These are phyloP conservation scores for Cyclocybe aegerita DNA, from an alignment of 768 basidiomycete species.

Conservation along the genomic window DNA sequence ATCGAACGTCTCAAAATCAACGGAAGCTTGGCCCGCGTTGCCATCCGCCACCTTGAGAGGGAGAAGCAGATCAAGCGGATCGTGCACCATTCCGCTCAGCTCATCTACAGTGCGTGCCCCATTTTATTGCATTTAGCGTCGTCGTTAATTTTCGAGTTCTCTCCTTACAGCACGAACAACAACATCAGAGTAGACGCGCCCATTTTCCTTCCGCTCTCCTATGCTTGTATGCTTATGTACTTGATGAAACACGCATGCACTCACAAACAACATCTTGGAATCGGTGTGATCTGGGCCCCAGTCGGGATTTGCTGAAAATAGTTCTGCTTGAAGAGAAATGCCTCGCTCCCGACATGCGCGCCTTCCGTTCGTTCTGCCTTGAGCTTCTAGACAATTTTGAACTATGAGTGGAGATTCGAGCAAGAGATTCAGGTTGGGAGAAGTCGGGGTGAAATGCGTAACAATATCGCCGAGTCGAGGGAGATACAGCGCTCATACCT, in stretches of 20 bases:
- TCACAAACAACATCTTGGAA: slow-evolving; percentile 12
- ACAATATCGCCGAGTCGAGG: too few relatives aligned
- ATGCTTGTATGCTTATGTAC: slow-evolving; percentile 37
- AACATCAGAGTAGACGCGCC: slow-evolving; percentile 41
- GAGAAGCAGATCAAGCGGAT: slow-evolving; percentile 95
- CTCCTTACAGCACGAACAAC: slow-evolving; percentile 46
- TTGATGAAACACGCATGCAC: slow-evolving; percentile 32
- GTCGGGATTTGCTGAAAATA: not conserved
- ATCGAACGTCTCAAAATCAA: slow-evolving; percentile 98
- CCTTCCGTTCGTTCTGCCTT: too few relatives aligned
- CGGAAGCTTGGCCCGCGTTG: slow-evolving; percentile 88
- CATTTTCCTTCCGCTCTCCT: slow-evolving; percentile 21
- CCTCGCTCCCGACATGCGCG: too few relatives aligned
- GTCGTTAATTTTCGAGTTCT: not conserved
- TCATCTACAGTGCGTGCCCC: slow-evolving; percentile 81
- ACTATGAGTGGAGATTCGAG: too few relatives aligned
- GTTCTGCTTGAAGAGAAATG: too few relatives aligned
- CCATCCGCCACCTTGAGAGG: slow-evolving; percentile 90
- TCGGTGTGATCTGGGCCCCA: slow-evolving; percentile 6
- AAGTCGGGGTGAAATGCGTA: too few relatives aligned
- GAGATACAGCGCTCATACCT: too few relatives aligned
- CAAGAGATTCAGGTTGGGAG: too few relatives aligned
- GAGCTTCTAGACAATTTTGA: too few relatives aligned
- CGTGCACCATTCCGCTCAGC: slow-evolving; percentile 91
- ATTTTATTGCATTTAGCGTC: not conserved